Percentiles rank a stretch among this genome's conserved stretches.
Conservation (phyloP, 495 filamentous ascomycete species). For the Lophiostoma macrostomum region DNA sequence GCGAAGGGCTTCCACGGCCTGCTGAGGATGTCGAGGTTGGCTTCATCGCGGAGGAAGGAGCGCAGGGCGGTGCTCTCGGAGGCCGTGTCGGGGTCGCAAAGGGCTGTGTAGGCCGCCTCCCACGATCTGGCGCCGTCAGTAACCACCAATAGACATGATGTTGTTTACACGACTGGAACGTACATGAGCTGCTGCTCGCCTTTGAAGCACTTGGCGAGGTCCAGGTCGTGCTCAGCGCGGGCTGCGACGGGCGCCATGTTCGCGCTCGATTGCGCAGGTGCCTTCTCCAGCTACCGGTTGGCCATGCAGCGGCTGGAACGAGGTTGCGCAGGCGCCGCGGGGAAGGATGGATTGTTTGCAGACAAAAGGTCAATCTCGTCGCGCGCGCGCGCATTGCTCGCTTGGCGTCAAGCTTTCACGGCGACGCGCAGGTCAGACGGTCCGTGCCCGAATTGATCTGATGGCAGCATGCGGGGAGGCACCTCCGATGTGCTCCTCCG, state of each 20-base stretch:
- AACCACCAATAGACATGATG: background rate
- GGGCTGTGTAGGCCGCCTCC: slow-evolving; percentile 65
- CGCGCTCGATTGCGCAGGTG: slow-evolving; percentile 28
- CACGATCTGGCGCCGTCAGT: slow-evolving; percentile 61
- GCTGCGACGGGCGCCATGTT: slow-evolving; percentile 25
- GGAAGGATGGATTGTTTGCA: no score
- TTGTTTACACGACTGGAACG: background rate
- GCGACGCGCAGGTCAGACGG: no score
- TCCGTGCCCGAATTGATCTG: no score
- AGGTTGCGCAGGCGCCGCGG: background rate
- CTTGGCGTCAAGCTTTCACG: no score
- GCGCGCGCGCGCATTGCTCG: no score
- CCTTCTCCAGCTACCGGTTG: background rate
- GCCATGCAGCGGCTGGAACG: slow-evolving; percentile 19
- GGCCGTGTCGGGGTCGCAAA: slow-evolving; percentile 53
- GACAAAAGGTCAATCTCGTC: no score
- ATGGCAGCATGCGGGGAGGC: no score
- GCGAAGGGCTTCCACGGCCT: slow-evolving; percentile 62
- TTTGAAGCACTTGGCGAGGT: slow-evolving; percentile 28
- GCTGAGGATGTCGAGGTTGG: slow-evolving; percentile 63
- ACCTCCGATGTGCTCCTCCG: no score
- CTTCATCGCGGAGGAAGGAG: slow-evolving; percentile 63
- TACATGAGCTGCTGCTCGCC: slow-evolving; percentile 32
- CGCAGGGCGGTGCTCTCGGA: slow-evolving; percentile 45
- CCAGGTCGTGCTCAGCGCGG: slow-evolving; percentile 3